These are phyloP conservation scores for Simmondsia chinensis DNA, from an alignment of 148 eudicot species.

Conservation along the genomic window DNA sequence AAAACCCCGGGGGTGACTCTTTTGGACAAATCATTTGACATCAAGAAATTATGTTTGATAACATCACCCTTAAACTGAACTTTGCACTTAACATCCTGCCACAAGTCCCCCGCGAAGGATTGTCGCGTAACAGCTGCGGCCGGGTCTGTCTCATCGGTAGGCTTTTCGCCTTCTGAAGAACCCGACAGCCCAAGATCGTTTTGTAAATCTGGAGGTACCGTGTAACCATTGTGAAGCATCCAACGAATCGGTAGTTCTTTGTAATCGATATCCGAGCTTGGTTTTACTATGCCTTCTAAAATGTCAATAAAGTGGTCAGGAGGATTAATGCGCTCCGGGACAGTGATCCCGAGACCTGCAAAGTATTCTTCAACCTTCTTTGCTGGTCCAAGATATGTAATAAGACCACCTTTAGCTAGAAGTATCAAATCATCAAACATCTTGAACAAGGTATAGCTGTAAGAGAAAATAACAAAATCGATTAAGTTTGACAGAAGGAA, in stretches of 20 bases:
- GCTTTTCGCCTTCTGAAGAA: conserved; percentile 23
- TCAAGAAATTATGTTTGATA: conserved; percentile 32
- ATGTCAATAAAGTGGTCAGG: conserved; percentile 88
- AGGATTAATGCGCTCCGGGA: conserved; percentile 91
- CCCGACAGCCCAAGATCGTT: conserved; percentile 30
- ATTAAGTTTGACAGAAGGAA: not conserved
- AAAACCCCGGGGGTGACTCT: conserved; percentile 52
- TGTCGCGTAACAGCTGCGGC: conserved; percentile 18
- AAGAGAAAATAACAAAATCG: not conserved
- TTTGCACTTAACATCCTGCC: conserved; percentile 57
- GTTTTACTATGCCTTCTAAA: conserved; percentile 76
- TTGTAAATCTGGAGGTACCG: conserved; percentile 66
- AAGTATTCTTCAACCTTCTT: conserved; percentile 87
- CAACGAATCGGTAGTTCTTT: conserved; percentile 76
- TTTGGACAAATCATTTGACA: conserved; percentile 51
- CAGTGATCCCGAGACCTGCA: conserved; percentile 60
- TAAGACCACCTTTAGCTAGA: conserved; percentile 88
- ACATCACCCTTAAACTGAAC: conserved; percentile 44
- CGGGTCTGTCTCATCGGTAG: conserved; percentile 22
- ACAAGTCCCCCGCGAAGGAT: conserved; percentile 67
- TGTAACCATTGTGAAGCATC: conserved; percentile 84
- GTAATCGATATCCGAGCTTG: conserved; percentile 38
- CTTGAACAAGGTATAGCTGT: conserved; percentile 80
- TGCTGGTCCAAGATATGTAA: conserved; percentile 77
- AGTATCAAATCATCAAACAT: conserved; percentile 93